phyloP scores from a whole-genome alignment of 208 protist genomes.

The Acanthamoeba royreba region DNA sequence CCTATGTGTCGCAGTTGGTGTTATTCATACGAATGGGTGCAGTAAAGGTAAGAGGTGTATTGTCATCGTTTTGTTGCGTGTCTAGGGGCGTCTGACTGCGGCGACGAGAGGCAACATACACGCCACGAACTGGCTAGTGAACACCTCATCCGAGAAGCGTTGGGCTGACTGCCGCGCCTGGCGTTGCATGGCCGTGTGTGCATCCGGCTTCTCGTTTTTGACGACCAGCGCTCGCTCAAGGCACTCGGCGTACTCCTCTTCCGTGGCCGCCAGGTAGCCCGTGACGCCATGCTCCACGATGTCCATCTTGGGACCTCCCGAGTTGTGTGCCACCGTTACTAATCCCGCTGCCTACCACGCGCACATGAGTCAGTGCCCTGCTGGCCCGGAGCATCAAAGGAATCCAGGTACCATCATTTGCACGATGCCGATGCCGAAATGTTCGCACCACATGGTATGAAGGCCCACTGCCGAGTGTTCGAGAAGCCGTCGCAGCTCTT shows the following conservation, averaged over 20 bases:
- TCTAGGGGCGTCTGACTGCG: too few relatives aligned
- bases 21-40: too few relatives aligned
- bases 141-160: conserved; percentile 69
- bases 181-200: conserved; percentile 34
- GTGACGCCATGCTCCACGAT: conserved; percentile 81
- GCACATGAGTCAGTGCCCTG: neutral
- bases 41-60: too few relatives aligned
- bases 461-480: conserved; percentile 85
- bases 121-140: conserved; percentile 47
- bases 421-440: conserved; percentile 98
- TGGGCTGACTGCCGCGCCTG: conserved; percentile 56
- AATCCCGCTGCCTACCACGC: conserved; percentile 80
- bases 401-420: conserved; percentile 88
- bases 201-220: neutral
- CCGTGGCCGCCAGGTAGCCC: conserved; percentile 84
- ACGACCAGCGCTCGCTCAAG: conserved; percentile 28
- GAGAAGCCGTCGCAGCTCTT: conserved; percentile 43
- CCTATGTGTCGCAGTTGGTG: too few relatives aligned
- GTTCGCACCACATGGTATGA: conserved; percentile 98
- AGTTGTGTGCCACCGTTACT: conserved; percentile 90
- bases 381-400: too few relatives aligned
- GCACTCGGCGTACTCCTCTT: conserved; percentile 84
- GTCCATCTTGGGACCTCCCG: conserved; percentile 91
- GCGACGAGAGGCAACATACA: neutral
- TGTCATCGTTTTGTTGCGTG: too few relatives aligned